Evolutionary conservation across 1,284 basidiomycete genomes (phyloP), one percentile per base, ranked within the genome.

Genomic region (Cryptococcus wingfieldii): DNA sequence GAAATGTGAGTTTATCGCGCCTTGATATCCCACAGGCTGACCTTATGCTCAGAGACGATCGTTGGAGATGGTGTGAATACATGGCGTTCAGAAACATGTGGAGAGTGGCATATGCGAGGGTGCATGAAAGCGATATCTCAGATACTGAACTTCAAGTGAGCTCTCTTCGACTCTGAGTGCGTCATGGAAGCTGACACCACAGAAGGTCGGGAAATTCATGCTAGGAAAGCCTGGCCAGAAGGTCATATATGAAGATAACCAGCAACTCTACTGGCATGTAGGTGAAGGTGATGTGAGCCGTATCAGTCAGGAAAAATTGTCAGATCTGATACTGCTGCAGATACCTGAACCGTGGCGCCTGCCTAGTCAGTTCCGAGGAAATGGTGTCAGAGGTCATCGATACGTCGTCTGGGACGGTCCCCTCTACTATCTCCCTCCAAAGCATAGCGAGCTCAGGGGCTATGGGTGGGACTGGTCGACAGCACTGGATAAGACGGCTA

Each of bases 51-150:
- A 23, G 45, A 60, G 23, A 50, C 5, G 64, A 69, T 53, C 57
- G 59, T 14, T 63, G 62, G 55, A 54, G 63, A 54, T 87, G 88
- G 87, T 92, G 90, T 77, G 87, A 93, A 79, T 93, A 93, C 67
- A 88, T 94, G 48, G 79, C 90, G 25, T 94, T 90, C 74, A 83
- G 89, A 18, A 87, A 87, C 2, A 68, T 92, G 31, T 88, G 90
- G 78, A 82, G 89, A 25, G 87, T 89, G 3, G 81, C 83, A n/a
- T 78, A 61, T 53, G 70, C 69, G 3, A 51, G 72, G 27, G 54
- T 75, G 4, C 66, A 73, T 45, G 71, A 74, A 53, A 62, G 65
- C 44, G 68, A 72, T 51, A 74, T 77, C 38, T 69, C 66, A n/a
- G 76, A 75, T 58, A 76, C 73, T 3, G 75, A 76, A 52, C 64